These are phyloP conservation scores for Paralagenidium karlingii DNA, from an alignment of 352 stramenopile genomes.

Conservation along the genomic window DNA sequence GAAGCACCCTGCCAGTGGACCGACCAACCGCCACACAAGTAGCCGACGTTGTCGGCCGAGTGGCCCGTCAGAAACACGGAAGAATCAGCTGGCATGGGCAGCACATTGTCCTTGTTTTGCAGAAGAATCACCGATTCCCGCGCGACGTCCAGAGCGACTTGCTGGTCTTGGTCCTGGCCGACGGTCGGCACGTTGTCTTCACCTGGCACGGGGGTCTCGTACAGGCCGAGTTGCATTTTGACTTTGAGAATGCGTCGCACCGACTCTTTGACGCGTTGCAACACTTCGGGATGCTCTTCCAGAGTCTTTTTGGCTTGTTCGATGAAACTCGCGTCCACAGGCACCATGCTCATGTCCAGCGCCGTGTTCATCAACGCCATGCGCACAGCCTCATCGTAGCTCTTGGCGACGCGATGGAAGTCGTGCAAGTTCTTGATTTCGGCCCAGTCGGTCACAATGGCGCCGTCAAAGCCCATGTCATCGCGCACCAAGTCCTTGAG, in stretches of 20 bases:
- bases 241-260: constrained; percentile 49
- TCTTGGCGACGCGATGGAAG: constrained; percentile 39
- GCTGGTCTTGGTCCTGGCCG: constrained; percentile 29
- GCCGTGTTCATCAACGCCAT: constrained; percentile 59
- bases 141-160: constrained; percentile 46
- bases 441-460: constrained; percentile 87
- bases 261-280: constrained; percentile 42
- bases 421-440: constrained; percentile 85
- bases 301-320: constrained; percentile 25
- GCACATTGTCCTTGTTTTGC: constrained; percentile 51
- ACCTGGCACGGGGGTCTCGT: constrained; percentile 45
- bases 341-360: constrained; percentile 89
- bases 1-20: constrained; percentile 79
- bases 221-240: constrained; percentile 62
- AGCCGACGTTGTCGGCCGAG: constrained; percentile 47
- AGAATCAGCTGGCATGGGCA: constrained; percentile 25
- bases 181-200: constrained; percentile 26
- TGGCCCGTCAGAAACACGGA: constrained; percentile 59
- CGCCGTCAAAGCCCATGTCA: constrained; percentile 78
- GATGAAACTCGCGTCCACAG: constrained; percentile 32
- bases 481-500: constrained; percentile 70
- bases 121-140: constrained; percentile 78
- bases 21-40: constrained; percentile 72
- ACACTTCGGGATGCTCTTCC: constrained; percentile 14
- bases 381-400: constrained; percentile 38